Conservation (phyloP, 192 early-diverging fungal genomes). For the Piromyces finnis region DNA sequence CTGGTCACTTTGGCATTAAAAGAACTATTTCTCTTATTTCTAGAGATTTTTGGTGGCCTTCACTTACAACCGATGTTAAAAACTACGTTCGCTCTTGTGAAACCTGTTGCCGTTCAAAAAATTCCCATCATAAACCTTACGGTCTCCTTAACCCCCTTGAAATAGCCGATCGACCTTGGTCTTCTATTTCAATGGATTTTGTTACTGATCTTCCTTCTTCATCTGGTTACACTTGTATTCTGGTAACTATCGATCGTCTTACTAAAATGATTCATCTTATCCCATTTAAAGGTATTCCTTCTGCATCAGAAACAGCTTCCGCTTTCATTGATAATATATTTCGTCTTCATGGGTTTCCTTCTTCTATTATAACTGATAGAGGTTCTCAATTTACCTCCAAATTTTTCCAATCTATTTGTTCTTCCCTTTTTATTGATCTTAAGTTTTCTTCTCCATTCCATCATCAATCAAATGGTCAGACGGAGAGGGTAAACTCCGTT, state of each 20-base stretch:
- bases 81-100: constrained; percentile 13
- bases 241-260: too few species aligned
- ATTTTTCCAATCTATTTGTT: too few species aligned
- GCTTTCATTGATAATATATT: too few species aligned
- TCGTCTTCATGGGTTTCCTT: too few species aligned
- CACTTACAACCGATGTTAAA: constrained; percentile 7
- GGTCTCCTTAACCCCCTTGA: constrained; percentile 10
- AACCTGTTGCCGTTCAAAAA: constrained; percentile 12
- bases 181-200: constrained; percentile 27
- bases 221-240: not conserved
- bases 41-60: constrained; percentile 12
- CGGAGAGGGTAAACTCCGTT: too few species aligned
- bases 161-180: constrained; percentile 12
- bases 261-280: constrained; percentile 9
- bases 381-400: too few species aligned
- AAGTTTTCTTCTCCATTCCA: too few species aligned
- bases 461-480: too few species aligned
- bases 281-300: not conserved
- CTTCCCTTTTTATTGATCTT: too few species aligned
- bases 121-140: constrained; percentile 10
- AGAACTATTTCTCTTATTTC: constrained; percentile 15
- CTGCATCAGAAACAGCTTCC: not conserved
- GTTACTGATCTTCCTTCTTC: constrained; percentile 8
- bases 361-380: too few species aligned
- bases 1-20: constrained; percentile 13